Evolutionary conservation across 768 basidiomycete genomes (phyloP).

Genomic region (Boletus fagicola): DNA sequence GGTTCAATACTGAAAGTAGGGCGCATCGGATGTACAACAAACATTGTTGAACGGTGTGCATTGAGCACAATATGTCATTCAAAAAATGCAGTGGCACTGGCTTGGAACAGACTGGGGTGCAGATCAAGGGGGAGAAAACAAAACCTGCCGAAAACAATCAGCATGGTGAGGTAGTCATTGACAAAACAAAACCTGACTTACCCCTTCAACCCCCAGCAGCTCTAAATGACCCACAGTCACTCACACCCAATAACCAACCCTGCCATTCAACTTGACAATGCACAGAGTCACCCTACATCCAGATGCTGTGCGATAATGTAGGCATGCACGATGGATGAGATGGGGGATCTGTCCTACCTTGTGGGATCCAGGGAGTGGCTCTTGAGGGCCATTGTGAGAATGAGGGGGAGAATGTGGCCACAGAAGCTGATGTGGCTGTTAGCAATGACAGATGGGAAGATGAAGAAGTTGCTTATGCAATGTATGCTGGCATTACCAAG

Average conservation of each 20-base stretch:
- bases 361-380: neutral
- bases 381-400: neutral
- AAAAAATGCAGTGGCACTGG: rapidly evolving
- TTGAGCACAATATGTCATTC: neutral
- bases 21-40: neutral
- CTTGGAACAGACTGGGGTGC: neutral
- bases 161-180: neutral
- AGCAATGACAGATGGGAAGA: too few relatives aligned
- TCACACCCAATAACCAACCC: neutral
- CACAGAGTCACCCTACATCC: neutral
- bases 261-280: neutral
- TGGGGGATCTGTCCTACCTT: neutral
- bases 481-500: neutral
- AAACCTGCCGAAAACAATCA: neutral
- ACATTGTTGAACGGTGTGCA: rapidly evolving
- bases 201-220: too few relatives aligned
- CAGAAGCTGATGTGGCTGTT: neutral
- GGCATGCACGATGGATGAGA: neutral
- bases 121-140: neutral
- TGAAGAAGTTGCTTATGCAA: neutral
- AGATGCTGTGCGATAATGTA: neutral
- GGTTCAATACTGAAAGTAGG: neutral
- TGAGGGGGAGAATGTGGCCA: neutral
- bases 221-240: too few relatives aligned
- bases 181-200: too few relatives aligned